These are phyloP conservation scores for Kwoniella bestiolae DNA, from an alignment of 768 basidiomycete species.

Conservation along the genomic window DNA sequence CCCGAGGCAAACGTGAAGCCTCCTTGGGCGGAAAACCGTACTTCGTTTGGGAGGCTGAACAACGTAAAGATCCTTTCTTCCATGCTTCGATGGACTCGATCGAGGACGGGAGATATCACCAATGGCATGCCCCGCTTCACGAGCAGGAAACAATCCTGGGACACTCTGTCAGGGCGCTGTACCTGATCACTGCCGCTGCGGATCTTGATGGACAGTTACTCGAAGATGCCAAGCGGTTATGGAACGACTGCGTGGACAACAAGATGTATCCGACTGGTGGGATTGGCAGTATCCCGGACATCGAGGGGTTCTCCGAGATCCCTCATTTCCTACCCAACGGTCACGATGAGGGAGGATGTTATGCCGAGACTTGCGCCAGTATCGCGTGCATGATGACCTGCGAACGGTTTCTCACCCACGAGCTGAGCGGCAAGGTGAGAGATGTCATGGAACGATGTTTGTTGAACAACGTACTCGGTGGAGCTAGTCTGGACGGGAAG, in stretches of 20 bases:
- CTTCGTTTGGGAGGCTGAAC: conserved; percentile 34
- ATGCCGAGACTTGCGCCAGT: conserved; percentile 45
- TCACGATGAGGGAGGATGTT: conserved; percentile 45
- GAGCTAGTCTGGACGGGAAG: conserved; percentile 38
- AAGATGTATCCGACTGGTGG: conserved; percentile 50
- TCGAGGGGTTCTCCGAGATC: conserved; percentile 36
- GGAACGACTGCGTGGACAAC: conserved; percentile 31
- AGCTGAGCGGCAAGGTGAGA: conserved; percentile 33
- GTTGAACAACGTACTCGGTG: conserved; percentile 41
- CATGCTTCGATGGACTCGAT: conserved; percentile 16
- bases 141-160: conserved; percentile 41
- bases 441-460: conserved; percentile 40
- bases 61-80: conserved; percentile 12
- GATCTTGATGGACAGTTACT: conserved; percentile 37
- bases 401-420: conserved; percentile 36
- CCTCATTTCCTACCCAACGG: conserved; percentile 35
- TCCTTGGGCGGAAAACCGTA: conserved; percentile 26
- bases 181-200: conserved; percentile 40
- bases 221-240: conserved; percentile 36
- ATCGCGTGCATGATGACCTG: conserved; percentile 47
- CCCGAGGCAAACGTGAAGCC: conserved; percentile 25
- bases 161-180: conserved; percentile 45
- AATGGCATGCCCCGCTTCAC: conserved; percentile 36
- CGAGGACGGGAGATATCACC: conserved; percentile 36
- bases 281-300: conserved; percentile 39